These are phyloP conservation scores for Peniophora sp. DNA, from an alignment of 1,284 basidiomycete genomes.

Conservation along the genomic window DNA sequence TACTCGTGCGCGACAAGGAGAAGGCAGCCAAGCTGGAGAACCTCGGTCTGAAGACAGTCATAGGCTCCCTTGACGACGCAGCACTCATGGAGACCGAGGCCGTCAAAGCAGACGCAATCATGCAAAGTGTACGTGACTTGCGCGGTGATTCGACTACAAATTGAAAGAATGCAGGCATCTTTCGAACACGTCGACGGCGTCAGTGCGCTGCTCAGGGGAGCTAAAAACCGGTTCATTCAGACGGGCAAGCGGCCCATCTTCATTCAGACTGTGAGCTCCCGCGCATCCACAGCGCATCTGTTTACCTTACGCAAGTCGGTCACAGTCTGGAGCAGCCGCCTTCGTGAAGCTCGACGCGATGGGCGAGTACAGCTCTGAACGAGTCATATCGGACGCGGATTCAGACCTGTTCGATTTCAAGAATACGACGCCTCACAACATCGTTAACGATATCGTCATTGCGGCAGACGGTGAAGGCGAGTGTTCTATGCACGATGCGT, in stretches of 20 bases:
- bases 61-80: slow-evolving; percentile 15
- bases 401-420: no score
- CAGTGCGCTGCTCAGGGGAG: neutral
- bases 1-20: slow-evolving; percentile 14
- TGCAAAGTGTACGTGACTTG: slow-evolving; percentile 14
- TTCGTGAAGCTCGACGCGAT: no score
- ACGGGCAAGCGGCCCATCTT: no score
- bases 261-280: no score
- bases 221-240: slow-evolving; percentile 20
- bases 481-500: slow-evolving; percentile 8
- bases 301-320: no score
- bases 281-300: no score
- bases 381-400: no score
- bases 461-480: slow-evolving; percentile 25
- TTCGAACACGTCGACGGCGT: neutral
- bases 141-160: neutral
- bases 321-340: no score
- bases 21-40: slow-evolving; percentile 18
- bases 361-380: no score
- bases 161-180: no score
- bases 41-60: slow-evolving; percentile 18
- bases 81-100: slow-evolving; percentile 16
- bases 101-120: slow-evolving; percentile 17
- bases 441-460: no score
- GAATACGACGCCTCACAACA: no score